Conservation (phyloP, 768 basidiomycete genomes). For the Trametes elegans region DNA sequence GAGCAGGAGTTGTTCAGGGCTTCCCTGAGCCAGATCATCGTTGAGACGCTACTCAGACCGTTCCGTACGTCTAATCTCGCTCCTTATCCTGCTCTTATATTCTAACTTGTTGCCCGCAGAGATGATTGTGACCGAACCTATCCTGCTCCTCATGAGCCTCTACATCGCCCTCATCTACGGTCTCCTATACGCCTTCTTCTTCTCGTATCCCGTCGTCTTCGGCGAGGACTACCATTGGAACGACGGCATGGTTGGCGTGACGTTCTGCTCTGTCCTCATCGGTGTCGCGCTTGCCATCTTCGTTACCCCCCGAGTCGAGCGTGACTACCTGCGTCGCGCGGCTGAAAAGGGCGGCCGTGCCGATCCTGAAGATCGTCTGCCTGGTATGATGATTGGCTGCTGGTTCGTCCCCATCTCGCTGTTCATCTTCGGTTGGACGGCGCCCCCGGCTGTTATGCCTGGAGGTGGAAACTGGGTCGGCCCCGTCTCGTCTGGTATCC, state of each 20-base stretch:
- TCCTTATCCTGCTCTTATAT: not conserved
- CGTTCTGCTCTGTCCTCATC: slow-evolving; percentile 40
- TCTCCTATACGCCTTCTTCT: slow-evolving; percentile 37
- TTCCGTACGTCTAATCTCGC: slow-evolving; percentile 27
- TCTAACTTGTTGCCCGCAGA: slow-evolving; percentile 13
- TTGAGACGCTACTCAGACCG: slow-evolving; percentile 41
- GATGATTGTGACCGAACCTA: slow-evolving; percentile 46
- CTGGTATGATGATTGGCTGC: slow-evolving; percentile 38
- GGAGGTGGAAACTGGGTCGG: slow-evolving; percentile 39
- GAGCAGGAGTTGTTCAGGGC: slow-evolving; percentile 42
- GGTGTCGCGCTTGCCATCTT: slow-evolving; percentile 36
- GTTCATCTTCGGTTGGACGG: slow-evolving; percentile 45
- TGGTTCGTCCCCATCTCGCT: slow-evolving; percentile 37
- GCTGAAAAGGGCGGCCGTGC: slow-evolving; percentile 36
- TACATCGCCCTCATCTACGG: slow-evolving; percentile 46
- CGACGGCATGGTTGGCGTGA: slow-evolving; percentile 38
- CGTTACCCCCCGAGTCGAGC: slow-evolving; percentile 35
- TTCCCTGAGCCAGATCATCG: slow-evolving; percentile 35
- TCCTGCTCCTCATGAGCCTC: slow-evolving; percentile 43
- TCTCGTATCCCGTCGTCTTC: slow-evolving; percentile 38
- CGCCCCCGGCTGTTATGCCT: slow-evolving; percentile 34
- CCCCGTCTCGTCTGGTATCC: slow-evolving; percentile 34
- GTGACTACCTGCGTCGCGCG: slow-evolving; percentile 32
- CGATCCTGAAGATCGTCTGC: slow-evolving; percentile 42
- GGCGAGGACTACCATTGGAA: slow-evolving; percentile 36